phyloP scores from a whole-genome alignment of 1,284 basidiomycete genomes.

The Cutaneotrichosporon sp. region DNA sequence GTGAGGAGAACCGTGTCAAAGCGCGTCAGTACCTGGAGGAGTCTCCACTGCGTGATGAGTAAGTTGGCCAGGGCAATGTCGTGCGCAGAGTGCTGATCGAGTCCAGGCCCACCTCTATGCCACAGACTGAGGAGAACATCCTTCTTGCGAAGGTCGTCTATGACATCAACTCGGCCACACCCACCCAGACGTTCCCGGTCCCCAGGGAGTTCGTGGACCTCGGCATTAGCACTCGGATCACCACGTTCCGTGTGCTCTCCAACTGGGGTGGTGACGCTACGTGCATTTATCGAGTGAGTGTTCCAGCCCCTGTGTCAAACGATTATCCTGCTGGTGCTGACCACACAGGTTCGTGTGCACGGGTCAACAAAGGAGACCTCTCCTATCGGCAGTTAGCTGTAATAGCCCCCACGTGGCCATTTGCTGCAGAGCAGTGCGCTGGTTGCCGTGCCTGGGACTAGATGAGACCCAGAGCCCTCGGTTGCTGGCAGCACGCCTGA shows the following conservation, averaged over 20 bases:
- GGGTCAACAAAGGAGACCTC: background rate
- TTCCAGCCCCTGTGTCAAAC: slow-evolving; percentile 11
- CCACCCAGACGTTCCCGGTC: slow-evolving; percentile 85
- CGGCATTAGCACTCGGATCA: slow-evolving; percentile 73
- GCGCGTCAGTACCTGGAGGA: slow-evolving; percentile 51
- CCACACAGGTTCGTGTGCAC: slow-evolving; percentile 7
- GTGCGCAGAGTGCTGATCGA: background rate
- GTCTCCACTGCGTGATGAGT: slow-evolving; percentile 7
- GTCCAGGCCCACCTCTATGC: slow-evolving; percentile 46
- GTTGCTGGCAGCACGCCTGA: background rate
- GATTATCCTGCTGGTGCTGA: background rate
- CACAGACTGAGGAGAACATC: slow-evolving; percentile 46
- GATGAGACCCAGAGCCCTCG: background rate
- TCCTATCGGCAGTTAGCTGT: background rate
- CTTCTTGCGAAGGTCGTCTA: slow-evolving; percentile 77
- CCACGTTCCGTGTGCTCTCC: slow-evolving; percentile 71
- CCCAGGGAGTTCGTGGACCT: slow-evolving; percentile 65
- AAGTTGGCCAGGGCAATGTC: background rate
- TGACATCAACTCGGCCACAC: slow-evolving; percentile 64
- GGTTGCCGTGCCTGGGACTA: background rate
- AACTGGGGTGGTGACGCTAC: slow-evolving; percentile 90
- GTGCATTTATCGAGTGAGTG: slow-evolving; percentile 78
- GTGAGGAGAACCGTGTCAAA: slow-evolving; percentile 65
- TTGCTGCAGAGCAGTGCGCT: background rate
- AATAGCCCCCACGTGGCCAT: background rate